phyloP scores from a whole-genome alignment of 208 protist genomes.

The Leishmania arabica region DNA sequence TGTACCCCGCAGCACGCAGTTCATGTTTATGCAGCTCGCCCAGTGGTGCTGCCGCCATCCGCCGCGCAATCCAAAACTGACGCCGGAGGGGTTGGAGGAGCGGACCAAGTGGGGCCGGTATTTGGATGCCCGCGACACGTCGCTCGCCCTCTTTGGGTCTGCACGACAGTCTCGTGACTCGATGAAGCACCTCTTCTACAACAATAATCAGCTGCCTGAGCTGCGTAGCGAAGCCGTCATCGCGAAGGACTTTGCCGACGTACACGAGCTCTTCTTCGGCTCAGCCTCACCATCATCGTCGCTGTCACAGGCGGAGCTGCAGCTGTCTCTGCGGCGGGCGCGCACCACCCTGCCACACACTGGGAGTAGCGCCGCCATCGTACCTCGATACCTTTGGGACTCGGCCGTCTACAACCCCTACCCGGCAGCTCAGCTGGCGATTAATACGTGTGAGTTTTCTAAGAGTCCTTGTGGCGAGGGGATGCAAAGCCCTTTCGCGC shows the following conservation, averaged over 20 bases:
- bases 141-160: constrained; percentile 86
- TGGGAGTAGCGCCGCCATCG: constrained; percentile 42
- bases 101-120: constrained; percentile 80
- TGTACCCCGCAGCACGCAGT: constrained; percentile 45
- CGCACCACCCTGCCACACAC: constrained; percentile 76
- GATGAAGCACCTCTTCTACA: constrained; percentile 90
- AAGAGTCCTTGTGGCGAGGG: neutral
- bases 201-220: constrained; percentile 68
- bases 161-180: constrained; percentile 77
- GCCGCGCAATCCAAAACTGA: constrained; percentile 76
- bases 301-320: constrained; percentile 19
- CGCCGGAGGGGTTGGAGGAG: constrained; percentile 65
- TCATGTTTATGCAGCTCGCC: constrained; percentile 65
- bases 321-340: constrained; percentile 29
- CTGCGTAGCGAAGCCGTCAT: constrained; percentile 69
- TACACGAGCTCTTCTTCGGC: constrained; percentile 50
- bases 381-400: constrained; percentile 81
- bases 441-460: neutral
- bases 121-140: constrained; percentile 83
- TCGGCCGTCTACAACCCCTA: constrained; percentile 82
- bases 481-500: constrained; percentile 4
- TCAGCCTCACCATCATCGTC: constrained; percentile 15
- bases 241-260: constrained; percentile 70
- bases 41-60: constrained; percentile 79
- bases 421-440: constrained; percentile 38